phyloP scores from a whole-genome alignment of 1,284 basidiomycete genomes.

The Phaffia rhodozyma region DNA sequence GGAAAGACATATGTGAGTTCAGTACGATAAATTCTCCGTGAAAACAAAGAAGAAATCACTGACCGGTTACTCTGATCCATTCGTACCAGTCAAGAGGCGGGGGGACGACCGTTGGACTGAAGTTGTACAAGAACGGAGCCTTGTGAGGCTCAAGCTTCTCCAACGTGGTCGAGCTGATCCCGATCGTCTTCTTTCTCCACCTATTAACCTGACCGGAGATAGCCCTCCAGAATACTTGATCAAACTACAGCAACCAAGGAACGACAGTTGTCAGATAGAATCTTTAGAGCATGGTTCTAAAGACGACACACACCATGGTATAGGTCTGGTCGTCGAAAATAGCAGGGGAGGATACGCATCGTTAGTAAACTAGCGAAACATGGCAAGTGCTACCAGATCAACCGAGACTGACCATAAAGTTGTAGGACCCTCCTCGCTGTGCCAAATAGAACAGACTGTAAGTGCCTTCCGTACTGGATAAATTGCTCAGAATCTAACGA shows the following conservation, averaged over 20 bases:
- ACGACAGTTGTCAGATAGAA: conserved; percentile 5
- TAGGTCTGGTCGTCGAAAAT: conserved; percentile 28
- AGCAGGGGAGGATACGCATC: neutral
- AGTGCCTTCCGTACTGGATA: neutral
- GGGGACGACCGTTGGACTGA: conserved; percentile 76
- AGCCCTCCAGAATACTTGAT: conserved; percentile 95
- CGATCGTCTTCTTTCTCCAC: conserved; percentile 72
- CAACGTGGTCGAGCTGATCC: conserved; percentile 64
- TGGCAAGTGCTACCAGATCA: too few species aligned
- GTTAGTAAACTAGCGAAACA: too few species aligned
- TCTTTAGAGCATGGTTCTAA: neutral
- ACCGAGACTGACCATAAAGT: conserved; percentile 66
- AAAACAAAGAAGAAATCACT: conserved; percentile 17
- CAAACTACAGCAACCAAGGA: conserved; percentile 44
- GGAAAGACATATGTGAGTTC: neutral
- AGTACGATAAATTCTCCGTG: neutral
- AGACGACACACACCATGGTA: conserved; percentile 27
- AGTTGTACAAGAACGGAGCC: conserved; percentile 96
- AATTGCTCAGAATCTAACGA: conserved; percentile 30
- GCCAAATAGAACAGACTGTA: neutral
- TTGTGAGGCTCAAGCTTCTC: conserved; percentile 93
- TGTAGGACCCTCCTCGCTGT: conserved; percentile 89
- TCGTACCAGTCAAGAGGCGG: conserved; percentile 94
- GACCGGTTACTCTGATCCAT: conserved; percentile 90
- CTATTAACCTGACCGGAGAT: conserved; percentile 88